phyloP scores from a whole-genome alignment of 2,329 filamentous ascomycete species.

The Nigrospora osmanthi region DNA sequence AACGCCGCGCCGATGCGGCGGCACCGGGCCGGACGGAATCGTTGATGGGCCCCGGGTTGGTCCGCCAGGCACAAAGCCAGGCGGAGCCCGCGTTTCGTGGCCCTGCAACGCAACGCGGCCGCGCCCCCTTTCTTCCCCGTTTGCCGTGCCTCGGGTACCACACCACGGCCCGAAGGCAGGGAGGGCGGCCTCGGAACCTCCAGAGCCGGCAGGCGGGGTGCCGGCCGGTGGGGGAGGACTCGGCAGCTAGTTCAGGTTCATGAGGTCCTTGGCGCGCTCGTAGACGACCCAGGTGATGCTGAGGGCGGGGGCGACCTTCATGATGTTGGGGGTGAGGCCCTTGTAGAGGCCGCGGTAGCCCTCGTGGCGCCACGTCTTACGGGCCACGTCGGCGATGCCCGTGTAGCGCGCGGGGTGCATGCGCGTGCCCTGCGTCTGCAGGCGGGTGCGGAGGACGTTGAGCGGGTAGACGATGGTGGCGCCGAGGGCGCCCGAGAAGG shows the following conservation, averaged over 20 bases:
- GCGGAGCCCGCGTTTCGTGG: too few relatives aligned
- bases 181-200: too few relatives aligned
- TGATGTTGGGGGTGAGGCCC: constrained; percentile 85
- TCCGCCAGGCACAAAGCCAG: too few relatives aligned
- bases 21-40: too few relatives aligned
- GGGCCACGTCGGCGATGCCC: constrained; percentile 82
- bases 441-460: constrained; percentile 82
- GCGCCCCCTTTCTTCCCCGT: too few relatives aligned
- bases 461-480: constrained; percentile 92
- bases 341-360: constrained; percentile 86
- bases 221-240: too few relatives aligned
- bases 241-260: constrained; percentile 3
- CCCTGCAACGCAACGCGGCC: too few relatives aligned
- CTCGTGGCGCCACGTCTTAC: constrained; percentile 75
- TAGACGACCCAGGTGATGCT: constrained; percentile 95
- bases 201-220: too few relatives aligned
- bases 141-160: too few relatives aligned
- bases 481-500: constrained; percentile 83
- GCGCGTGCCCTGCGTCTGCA: constrained; percentile 92
- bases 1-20: too few relatives aligned
- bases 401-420: constrained; percentile 86
- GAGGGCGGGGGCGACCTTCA: constrained; percentile 93
- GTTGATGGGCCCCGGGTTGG: too few relatives aligned
- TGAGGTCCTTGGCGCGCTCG: constrained; percentile 69
- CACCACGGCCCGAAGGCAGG: too few relatives aligned